Evolutionary conservation across 2,329 filamentous ascomycete genomes (phyloP).

Genomic region (Pezicula carpinea): DNA sequence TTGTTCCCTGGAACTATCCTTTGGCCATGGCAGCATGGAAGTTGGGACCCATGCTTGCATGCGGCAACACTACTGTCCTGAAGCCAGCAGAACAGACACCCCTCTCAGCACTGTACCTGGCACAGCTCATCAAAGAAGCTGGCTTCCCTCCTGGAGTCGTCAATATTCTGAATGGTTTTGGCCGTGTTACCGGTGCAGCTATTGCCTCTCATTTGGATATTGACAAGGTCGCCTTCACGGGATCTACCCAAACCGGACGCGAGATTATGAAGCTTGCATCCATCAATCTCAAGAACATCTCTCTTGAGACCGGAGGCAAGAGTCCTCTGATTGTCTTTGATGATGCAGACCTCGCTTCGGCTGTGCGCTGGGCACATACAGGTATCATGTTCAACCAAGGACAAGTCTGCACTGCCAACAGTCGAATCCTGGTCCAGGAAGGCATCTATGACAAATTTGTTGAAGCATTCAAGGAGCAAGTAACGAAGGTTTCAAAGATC

Average conservation of each 20-base stretch:
- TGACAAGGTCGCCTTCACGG: conserved; percentile 45
- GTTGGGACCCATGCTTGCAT: conserved; percentile 60
- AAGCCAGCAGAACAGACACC: conserved; percentile 63
- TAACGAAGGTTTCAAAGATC: conserved; percentile 52
- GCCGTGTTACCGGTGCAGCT: conserved; percentile 57
- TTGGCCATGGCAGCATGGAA: conserved; percentile 68
- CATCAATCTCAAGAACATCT: conserved; percentile 56
- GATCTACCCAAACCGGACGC: conserved; percentile 62
- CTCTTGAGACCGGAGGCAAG: conserved; percentile 61
- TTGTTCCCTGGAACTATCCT: conserved; percentile 67
- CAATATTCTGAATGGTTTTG: conserved; percentile 67
- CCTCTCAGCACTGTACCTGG: conserved; percentile 57
- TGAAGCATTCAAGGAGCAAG: conserved; percentile 52
- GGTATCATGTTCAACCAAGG: conserved; percentile 41
- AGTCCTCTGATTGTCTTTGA: conserved; percentile 56
- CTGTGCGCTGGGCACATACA: conserved; percentile 58
- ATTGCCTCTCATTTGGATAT: conserved; percentile 45
- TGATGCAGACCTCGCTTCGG: conserved; percentile 58
- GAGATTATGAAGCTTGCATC: conserved; percentile 67
- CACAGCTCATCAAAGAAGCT: conserved; percentile 60
- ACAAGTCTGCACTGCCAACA: conserved; percentile 58
- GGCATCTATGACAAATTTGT: conserved; percentile 55
- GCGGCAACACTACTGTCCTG: conserved; percentile 54
- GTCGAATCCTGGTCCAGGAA: conserved; percentile 57
- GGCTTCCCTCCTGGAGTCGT: conserved; percentile 73